Evolutionary conservation across 257 asterid genomes (phyloP).

Genomic region (Ocimum tenuiflorum): DNA sequence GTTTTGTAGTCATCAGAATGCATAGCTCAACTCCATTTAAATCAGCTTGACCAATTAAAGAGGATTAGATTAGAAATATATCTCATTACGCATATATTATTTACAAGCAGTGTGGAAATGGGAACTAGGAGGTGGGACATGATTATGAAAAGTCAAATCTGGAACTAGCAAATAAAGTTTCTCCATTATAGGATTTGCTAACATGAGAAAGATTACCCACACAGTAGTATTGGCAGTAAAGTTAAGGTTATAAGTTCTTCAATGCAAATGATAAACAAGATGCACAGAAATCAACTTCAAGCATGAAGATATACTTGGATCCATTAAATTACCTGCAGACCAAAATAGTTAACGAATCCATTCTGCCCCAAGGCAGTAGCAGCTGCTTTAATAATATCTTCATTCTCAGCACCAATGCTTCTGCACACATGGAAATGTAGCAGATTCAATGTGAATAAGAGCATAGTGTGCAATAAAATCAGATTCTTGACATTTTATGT

Average conservation of each 20-base stretch:
- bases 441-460: constrained; percentile 14
- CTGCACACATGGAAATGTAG: constrained; percentile 34
- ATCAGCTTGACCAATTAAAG: constrained; percentile 9
- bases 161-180: not conserved
- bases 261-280: not conserved
- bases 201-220: not conserved
- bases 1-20: constrained; percentile 1
- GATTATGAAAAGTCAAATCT: not conserved
- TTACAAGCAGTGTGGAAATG: not conserved
- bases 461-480: not conserved
- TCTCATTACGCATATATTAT: not conserved
- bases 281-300: not conserved
- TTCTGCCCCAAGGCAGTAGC: constrained; percentile 60
- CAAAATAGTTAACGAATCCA: constrained; percentile 90
- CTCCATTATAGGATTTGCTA: not conserved
- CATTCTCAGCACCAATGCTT: constrained; percentile 66
- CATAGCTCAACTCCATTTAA: constrained; percentile 7
- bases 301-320: constrained; percentile 14
- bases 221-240: not conserved
- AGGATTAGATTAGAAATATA: not conserved
- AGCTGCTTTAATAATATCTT: constrained; percentile 64
- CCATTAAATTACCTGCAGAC: constrained; percentile 61
- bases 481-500: not conserved
- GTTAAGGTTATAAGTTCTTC: not conserved
- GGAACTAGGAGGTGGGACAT: constrained; percentile 4